Conservation (phyloP, 768 basidiomycete species). For the Panaeolus cyanescens region DNA sequence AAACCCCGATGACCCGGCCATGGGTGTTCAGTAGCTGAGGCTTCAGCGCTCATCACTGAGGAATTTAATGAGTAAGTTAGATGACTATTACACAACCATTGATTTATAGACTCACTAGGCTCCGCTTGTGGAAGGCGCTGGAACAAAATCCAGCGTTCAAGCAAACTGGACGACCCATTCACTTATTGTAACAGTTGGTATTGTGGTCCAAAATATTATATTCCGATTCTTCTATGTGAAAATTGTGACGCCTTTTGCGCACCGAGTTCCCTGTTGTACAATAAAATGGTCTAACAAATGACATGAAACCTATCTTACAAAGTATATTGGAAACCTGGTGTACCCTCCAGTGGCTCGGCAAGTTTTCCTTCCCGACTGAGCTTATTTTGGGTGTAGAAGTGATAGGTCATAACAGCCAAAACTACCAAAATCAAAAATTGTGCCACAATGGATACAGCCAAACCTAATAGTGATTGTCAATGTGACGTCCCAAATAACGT, state of each 20-base stretch:
- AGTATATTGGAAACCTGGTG: slow-evolving; percentile 42
- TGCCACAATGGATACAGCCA: slow-evolving; percentile 40
- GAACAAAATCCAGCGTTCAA: too few species aligned
- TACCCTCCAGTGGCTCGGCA: slow-evolving; percentile 33
- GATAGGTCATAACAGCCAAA: slow-evolving; percentile 31
- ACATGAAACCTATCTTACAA: slow-evolving; percentile 29
- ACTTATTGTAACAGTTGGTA: too few species aligned
- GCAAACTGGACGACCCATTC: too few species aligned
- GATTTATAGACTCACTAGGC: too few species aligned
- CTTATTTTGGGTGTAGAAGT: slow-evolving; percentile 39
- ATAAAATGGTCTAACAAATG: slow-evolving; percentile 7
- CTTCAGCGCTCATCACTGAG: too few species aligned
- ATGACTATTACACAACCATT: too few species aligned
- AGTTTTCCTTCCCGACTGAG: slow-evolving; percentile 35
- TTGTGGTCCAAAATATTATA: not conserved
- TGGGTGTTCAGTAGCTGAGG: too few species aligned
- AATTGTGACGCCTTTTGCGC: not conserved
- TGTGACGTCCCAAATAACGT: not conserved
- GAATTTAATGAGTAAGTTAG: too few species aligned
- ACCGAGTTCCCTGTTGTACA: slow-evolving; percentile 12
- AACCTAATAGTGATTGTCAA: slow-evolving; percentile 27
- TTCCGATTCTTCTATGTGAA: not conserved
- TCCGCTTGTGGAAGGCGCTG: too few species aligned
- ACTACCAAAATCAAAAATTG: slow-evolving; percentile 39
- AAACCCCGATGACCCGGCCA: too few species aligned